Evolutionary conservation across 257 asterid genomes (phyloP), one percentile per base, ranked within the genome.

Genomic region (Plantago elongata): DNA sequence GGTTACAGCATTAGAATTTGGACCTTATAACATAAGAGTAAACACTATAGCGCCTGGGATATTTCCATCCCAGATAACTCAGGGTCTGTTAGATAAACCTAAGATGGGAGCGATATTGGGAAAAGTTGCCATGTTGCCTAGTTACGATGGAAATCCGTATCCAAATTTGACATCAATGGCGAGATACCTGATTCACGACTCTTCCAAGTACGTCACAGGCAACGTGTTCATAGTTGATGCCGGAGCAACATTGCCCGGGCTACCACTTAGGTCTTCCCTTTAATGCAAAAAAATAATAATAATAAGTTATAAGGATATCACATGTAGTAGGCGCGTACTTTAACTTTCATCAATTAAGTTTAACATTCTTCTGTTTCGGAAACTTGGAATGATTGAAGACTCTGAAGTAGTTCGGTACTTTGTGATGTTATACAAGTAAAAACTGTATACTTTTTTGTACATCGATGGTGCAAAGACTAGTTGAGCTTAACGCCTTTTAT

Each of bases 1-100:
- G 85, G 45, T 69, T 5, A 68, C 77, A 80, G 80, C 83, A 3
- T 3, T 77, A 5, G 81, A 80, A 49, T 9, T 80, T 43, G 86
- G 83, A 13, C n/a, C n/a, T 14, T 56, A 69, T 65, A 61, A 69
- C 0, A 69, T 74, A 3, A 51, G 81, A 15, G 77, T 80, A 22
- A 80, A 80, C 43, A 48, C 81, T n/a, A 72, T 80, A 37, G 69
- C 78, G 0, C 81, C 81, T 1, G 77, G 77, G 13, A 13, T 80
- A 7, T 80, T 80, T 54, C 63, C 62, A 57, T 72, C 76, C 0
- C 74, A 76, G 68, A 79, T 79, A 45, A 79, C 82, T 2, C 46
- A 74, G 62, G 52, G 58, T 14, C 64, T 80, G 1, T n/a, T 66
- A 5, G 7, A 66, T 48, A 63, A 67, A 43, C 49, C 51, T 0